Evolutionary conservation across 73 alveolate genomes (phyloP).

Genomic region (Paramecium caudatum): DNA sequence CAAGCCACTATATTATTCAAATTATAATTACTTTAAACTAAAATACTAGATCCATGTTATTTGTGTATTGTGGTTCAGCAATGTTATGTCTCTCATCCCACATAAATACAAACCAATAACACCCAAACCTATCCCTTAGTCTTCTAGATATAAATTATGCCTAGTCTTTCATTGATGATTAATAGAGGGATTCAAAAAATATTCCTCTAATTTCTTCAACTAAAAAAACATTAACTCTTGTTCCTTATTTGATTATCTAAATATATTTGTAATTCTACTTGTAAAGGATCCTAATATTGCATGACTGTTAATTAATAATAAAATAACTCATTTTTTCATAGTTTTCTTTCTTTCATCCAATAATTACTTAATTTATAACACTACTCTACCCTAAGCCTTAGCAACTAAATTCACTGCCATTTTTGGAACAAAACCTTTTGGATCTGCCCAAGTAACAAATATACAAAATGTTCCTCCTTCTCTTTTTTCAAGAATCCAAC

Average conservation of each 20-base stretch:
- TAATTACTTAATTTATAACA: not conserved
- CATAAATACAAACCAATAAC: slow-evolving; percentile 59
- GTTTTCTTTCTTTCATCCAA: slow-evolving; percentile 31
- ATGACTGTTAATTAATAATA: no score
- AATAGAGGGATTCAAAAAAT: slow-evolving; percentile 44
- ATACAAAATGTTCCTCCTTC: slow-evolving; percentile 60
- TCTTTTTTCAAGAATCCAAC: slow-evolving; percentile 58
- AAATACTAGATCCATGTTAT: slow-evolving; percentile 38
- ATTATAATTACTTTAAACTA: not conserved
- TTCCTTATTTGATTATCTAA: slow-evolving; percentile 44
- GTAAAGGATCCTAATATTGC: slow-evolving; percentile 7
- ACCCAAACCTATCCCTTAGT: slow-evolving; percentile 49
- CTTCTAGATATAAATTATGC: slow-evolving; percentile 15
- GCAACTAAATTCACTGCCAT: slow-evolving; percentile 44
- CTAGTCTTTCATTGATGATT: slow-evolving; percentile 26
- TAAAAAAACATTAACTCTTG: slow-evolving; percentile 31
- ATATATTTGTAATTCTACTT: not conserved
- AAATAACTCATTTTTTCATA: slow-evolving; percentile 33
- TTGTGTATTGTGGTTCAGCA: not conserved
- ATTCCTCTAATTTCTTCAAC: slow-evolving; percentile 42
- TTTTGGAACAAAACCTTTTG: slow-evolving; percentile 24
- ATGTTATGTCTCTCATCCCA: slow-evolving; percentile 43
- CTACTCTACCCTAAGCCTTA: slow-evolving; percentile 28
- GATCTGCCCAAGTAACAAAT: slow-evolving; percentile 63
- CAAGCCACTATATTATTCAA: slow-evolving; percentile 39